Evolutionary conservation across 2,329 filamentous ascomycete species (phyloP).

Genomic region (Arthrobotrys iridis): DNA sequence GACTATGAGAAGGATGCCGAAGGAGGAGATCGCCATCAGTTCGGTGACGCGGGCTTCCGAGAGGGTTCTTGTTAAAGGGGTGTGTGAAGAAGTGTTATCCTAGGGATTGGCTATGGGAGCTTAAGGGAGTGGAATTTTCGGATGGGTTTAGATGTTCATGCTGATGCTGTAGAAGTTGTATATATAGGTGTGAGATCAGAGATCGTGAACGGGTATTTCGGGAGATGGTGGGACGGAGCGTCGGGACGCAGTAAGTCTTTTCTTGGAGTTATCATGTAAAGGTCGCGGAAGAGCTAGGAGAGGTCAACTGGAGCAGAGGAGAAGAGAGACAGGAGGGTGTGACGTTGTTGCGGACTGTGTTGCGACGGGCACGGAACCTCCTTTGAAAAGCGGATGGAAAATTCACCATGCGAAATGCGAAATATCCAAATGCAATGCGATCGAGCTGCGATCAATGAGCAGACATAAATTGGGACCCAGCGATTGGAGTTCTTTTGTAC

Average conservation of each 20-base stretch:
- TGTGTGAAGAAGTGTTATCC: background rate
- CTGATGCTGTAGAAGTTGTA: background rate
- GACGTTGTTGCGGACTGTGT: constrained; percentile 29
- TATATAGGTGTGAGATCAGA: background rate
- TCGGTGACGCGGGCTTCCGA: background rate
- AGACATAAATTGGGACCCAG: background rate
- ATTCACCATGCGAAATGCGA: background rate
- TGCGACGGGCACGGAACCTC: constrained; percentile 8
- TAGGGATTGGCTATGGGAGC: background rate
- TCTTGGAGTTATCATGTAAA: no score
- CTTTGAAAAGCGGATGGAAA: background rate
- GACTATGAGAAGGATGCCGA: constrained; percentile 46
- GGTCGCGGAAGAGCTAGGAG: background rate
- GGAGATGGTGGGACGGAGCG: background rate
- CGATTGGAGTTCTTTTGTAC: constrained; percentile 1
- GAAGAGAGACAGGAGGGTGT: background rate
- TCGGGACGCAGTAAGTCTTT: no score
- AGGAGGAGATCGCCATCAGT: constrained; percentile 37
- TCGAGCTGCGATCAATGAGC: background rate
- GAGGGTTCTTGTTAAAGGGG: background rate
- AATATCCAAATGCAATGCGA: background rate
- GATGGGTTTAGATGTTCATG: constrained; percentile 21
- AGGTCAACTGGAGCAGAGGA: constrained; percentile 7
- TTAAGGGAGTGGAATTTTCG: no score
- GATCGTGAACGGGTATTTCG: background rate